Base-by-base conservation (phyloP, 2,329 filamentous ascomycete genomes). In the Moelleriella libera region DNA sequence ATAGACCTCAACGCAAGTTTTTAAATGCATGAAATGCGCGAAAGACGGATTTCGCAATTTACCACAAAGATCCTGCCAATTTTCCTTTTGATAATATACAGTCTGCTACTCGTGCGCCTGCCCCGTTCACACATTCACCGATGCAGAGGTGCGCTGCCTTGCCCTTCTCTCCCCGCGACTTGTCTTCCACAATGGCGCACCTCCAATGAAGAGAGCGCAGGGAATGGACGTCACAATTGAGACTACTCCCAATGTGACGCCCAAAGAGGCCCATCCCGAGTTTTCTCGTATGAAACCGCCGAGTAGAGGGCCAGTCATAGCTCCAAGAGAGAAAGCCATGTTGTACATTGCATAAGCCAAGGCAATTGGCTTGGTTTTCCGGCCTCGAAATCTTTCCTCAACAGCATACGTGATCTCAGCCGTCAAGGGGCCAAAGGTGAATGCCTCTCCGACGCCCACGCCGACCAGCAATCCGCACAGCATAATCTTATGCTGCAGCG, bases 291-390 rank as follows among this genome's bases (percentile, higher is more conserved):
- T 58, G 50, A 64, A 54, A 5, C 63, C 63, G 11, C 61, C 61
- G 51, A 65, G 51, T 8, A 65, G 54, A 5, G 63, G 63, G 1
- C 63, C 63, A 12, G 58, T 41, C 32, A 64, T 47, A 14, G 60
- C 55, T 2, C 63, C 63, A 5, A 54, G 58, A 3, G 62, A 60
- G 46, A 57, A 65, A 6, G 63, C 60, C 49, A 65, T 57, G 44
- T 63, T 65, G 48, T 63, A 65, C 37, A 65, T 49, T 3, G 61
- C 62, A 45, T 65, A 65, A 2, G 59, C 60, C 21, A 62, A 59
- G 9, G 61, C 63, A 47, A 62, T 61, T 6, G 63, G 60, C 11
- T 54, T 49, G 28, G 30, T 31, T 29, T 44, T 44, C 9, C 30
- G 42, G 45, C 51, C 44, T 5, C 28, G 52, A 53, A 37, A 51